Conservation (phyloP, 2,329 filamentous ascomycete genomes). For the Neocucurbitaria cava region DNA sequence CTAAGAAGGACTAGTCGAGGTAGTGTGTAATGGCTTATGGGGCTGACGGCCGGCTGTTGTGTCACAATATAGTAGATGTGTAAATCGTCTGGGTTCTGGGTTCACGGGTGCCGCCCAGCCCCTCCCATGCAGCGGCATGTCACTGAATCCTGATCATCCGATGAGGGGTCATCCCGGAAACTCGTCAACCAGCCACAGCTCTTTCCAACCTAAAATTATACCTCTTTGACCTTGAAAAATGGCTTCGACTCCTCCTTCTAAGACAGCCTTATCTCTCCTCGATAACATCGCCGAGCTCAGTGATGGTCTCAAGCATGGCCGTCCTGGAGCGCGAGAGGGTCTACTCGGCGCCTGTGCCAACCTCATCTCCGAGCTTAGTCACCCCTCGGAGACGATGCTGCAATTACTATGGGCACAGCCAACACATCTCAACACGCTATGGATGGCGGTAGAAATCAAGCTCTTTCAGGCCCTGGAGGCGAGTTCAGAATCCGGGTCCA, state of each 20-base stretch:
- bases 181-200: background rate
- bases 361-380: conserved; percentile 31
- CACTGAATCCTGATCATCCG: background rate
- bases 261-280: conserved; percentile 25
- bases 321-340: conserved; percentile 24
- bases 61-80: background rate
- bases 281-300: conserved; percentile 25
- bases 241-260: conserved; percentile 7
- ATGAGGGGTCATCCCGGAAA: background rate
- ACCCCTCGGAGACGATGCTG: conserved; percentile 31
- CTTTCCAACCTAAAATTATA: background rate
- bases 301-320: conserved; percentile 22
- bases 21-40: background rate
- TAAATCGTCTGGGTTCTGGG: background rate
- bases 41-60: background rate
- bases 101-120: no score
- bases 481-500: conserved; percentile 14
- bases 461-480: conserved; percentile 29
- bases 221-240: background rate
- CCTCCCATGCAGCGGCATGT: background rate
- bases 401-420: conserved; percentile 33
- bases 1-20: background rate
- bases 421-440: conserved; percentile 24
- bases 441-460: conserved; percentile 29
- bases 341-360: conserved; percentile 26